Evolutionary conservation across 2,329 filamentous ascomycete genomes (phyloP), one percentile per base, ranked within the genome.

Genomic region (Venturia aucupariae): DNA sequence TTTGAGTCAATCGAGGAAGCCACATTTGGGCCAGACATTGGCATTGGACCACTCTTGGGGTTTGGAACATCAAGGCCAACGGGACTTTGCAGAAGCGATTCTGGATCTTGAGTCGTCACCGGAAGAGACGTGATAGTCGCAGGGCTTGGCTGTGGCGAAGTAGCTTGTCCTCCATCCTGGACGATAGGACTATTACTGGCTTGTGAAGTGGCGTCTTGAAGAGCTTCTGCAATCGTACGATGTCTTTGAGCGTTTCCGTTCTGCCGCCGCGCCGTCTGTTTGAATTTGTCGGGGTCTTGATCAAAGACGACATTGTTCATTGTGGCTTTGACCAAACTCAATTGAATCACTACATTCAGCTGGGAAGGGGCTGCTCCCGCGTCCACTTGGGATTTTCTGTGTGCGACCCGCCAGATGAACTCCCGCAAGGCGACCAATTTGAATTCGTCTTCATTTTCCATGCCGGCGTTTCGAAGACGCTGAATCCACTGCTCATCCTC

Each of bases 401-500:
- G 85, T 61, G 89, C 89, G 8, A 94, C 82, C 46, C 90, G 86
- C 90, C 90, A 96, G 48, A 99, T 90, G 71, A 96, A 97, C 72
- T 97, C 92, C 65, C 90, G 83, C 13, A 99, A 80, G 5, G 87
- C 89, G 42, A 97, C 79, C 2, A 99, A 78, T 74, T 99, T 97
- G 72, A 89, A 85, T 68, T 99, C 94, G 69, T 99, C 93, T 55
- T 97, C 92, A 0, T 81, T 72, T 1, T 82, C 79, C 79, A 99
- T 85, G 0, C 94, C 94, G 51, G 96, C 85, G 68, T 90, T 96
- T 61, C 90, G 85, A 60, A 99, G 77, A 68, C 91, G 89, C 17
- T 84, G 81, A n/a, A 99, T 79, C 92, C 94, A 97, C 69, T 92
- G 86, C 67, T 97, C 92, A 72, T 99, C 94, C 73, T 97, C 93